phyloP scores from a whole-genome alignment of 768 basidiomycete species.

The Hemileccinum impolitum region DNA sequence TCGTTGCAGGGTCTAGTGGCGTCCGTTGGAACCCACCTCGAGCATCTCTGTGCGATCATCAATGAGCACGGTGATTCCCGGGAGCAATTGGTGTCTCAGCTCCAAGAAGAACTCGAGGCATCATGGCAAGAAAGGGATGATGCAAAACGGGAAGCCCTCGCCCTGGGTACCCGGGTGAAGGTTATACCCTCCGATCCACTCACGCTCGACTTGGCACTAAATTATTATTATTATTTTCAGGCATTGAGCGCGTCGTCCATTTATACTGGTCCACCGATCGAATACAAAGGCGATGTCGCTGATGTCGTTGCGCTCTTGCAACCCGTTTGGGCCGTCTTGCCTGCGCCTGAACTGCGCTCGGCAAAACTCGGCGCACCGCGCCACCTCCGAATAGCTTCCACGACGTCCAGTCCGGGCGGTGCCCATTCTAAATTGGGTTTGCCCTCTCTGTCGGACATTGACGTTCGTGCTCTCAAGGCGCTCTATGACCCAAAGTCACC shows the following conservation, averaged over 20 bases:
- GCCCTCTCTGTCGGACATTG: constrained; percentile 74
- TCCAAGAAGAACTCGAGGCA: constrained; percentile 56
- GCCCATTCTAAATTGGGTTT: constrained; percentile 28
- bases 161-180: constrained; percentile 39
- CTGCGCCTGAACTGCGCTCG: constrained; percentile 79
- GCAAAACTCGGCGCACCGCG: constrained; percentile 52
- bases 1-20: constrained; percentile 48
- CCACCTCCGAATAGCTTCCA: constrained; percentile 46
- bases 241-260: constrained; percentile 22
- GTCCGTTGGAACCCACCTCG: constrained; percentile 51
- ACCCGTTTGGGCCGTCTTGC: constrained; percentile 78
- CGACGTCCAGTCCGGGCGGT: constrained; percentile 35
- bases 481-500: constrained; percentile 54
- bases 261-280: constrained; percentile 25
- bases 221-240: constrained; percentile 13
- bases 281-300: constrained; percentile 43
- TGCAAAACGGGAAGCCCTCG: constrained; percentile 39
- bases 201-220: neutral
- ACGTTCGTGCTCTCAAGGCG: constrained; percentile 81
- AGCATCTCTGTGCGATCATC: constrained; percentile 43
- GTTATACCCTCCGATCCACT: constrained; percentile 18
- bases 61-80: constrained; percentile 40
- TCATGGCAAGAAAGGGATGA: constrained; percentile 50
- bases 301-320: constrained; percentile 60
- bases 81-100: constrained; percentile 48